Conservation (phyloP, 2,329 filamentous ascomycete genomes). For the Domatiomyces catenatus region DNA sequence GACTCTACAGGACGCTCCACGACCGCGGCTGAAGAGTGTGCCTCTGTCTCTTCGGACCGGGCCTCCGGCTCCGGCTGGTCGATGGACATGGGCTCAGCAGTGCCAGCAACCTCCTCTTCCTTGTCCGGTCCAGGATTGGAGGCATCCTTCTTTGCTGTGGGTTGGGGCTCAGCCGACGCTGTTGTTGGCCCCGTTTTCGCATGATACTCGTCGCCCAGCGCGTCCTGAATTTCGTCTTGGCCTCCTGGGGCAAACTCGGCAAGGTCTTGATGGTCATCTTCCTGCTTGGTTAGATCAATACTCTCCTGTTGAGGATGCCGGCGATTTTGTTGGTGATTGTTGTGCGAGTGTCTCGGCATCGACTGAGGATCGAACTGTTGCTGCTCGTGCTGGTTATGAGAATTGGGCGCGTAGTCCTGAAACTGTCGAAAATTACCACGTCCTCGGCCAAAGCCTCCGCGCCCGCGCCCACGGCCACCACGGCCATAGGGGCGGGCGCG, state of each 20-base stretch:
- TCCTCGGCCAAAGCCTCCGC: conserved; percentile 33
- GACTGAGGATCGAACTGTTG: conserved; percentile 8
- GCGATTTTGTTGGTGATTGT: conserved; percentile 1
- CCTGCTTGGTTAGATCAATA: conserved; percentile 4
- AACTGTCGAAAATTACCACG: conserved; percentile 23
- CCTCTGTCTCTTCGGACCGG: background rate
- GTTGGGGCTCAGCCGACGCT: conserved; percentile 3
- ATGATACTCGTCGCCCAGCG: conserved; percentile 15
- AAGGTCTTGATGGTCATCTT: conserved; percentile 17
- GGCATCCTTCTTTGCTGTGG: background rate
- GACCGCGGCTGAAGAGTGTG: background rate
- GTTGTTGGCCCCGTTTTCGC: conserved; percentile 7
- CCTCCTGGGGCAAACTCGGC: conserved; percentile 23
- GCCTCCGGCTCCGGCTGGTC: conserved; percentile 1
- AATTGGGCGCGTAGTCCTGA: conserved; percentile 10
- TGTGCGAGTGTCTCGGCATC: background rate
- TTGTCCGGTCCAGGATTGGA: background rate
- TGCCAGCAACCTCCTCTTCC: conserved; percentile 2
- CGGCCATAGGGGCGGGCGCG: conserved; percentile 55
- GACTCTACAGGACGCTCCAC: background rate
- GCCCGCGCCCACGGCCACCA: conserved; percentile 46
- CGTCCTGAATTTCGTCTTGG: conserved; percentile 22
- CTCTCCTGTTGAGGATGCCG: conserved; percentile 11
- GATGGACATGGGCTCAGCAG: background rate
- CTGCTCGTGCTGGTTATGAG: conserved; percentile 7